phyloP scores from a whole-genome alignment of 495 filamentous ascomycete genomes.

The Gamarada debralockiae region DNA sequence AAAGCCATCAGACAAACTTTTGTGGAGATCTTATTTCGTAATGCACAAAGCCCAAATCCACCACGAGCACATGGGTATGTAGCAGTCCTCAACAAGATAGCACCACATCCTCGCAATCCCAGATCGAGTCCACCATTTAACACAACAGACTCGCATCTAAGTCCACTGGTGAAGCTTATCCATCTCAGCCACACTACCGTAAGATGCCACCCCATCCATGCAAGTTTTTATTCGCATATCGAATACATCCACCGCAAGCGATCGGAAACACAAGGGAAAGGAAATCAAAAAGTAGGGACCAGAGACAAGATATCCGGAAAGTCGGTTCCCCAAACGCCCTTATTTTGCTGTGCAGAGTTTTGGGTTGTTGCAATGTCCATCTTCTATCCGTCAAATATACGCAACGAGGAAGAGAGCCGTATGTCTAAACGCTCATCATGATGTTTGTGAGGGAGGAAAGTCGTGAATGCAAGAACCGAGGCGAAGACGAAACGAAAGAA shows the following conservation, averaged over 20 bases:
- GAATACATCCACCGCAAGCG: constrained; percentile 26
- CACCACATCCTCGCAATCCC: constrained; percentile 49
- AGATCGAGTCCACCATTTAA: constrained; percentile 25
- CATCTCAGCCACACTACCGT: constrained; percentile 20
- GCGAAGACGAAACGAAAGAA: constrained; percentile 28
- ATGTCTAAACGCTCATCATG: constrained; percentile 22
- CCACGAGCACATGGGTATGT: constrained; percentile 41
- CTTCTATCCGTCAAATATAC: constrained; percentile 62
- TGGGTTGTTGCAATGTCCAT: constrained; percentile 56
- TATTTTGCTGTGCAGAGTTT: constrained; percentile 41
- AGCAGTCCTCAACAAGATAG: constrained; percentile 51
- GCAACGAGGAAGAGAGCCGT: constrained; percentile 18
- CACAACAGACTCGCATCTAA: constrained; percentile 23
- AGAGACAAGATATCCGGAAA: constrained; percentile 87
- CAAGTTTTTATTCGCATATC: constrained; percentile 36
- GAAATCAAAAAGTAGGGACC: constrained; percentile 18
- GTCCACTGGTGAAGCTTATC: constrained; percentile 43
- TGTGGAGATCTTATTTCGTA: constrained; percentile 49
- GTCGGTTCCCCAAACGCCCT: constrained; percentile 49
- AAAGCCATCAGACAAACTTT: constrained; percentile 13
- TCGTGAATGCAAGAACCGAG: constrained; percentile 22
- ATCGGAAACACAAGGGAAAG: constrained; percentile 34
- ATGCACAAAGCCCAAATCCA: constrained; percentile 42
- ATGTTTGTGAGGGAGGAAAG: not conserved
- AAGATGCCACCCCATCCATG: constrained; percentile 39